phyloP scores from a whole-genome alignment of 768 basidiomycete genomes.

The Termitomyces sp. region DNA sequence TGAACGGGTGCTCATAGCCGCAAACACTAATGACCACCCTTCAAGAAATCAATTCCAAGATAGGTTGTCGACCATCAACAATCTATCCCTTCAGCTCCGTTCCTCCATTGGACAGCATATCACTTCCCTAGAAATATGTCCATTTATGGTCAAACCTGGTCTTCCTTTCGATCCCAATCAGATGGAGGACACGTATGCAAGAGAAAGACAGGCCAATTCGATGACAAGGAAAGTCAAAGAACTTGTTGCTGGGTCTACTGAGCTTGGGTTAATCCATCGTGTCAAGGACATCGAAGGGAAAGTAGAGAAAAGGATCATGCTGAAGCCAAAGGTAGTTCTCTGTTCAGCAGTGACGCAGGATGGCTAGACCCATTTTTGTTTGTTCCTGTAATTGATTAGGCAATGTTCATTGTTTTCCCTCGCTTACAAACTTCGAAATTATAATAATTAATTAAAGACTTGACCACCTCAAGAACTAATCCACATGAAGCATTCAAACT shows the following conservation, averaged over 20 bases:
- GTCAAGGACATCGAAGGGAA: not conserved
- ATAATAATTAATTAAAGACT: no score
- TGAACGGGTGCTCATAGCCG: not conserved
- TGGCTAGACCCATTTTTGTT: not conserved
- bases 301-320: constrained; percentile 4
- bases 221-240: not conserved
- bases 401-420: not conserved
- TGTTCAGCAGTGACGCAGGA: constrained; percentile 7
- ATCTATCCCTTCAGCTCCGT: constrained; percentile 9
- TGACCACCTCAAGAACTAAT: not conserved
- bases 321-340: constrained; percentile 17
- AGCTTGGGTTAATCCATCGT: constrained; percentile 13
- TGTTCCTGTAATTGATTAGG: not conserved
- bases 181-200: constrained; percentile 16
- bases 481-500: not conserved
- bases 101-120: constrained; percentile 7
- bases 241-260: constrained; percentile 15
- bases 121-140: constrained; percentile 10
- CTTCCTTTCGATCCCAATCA: not conserved
- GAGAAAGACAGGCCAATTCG: not conserved
- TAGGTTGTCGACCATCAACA: constrained; percentile 5
- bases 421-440: not conserved
- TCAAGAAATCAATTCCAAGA: not conserved
- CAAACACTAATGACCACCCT: not conserved
- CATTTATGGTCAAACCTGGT: not conserved